These are phyloP conservation scores for Penicillium expansum DNA, from an alignment of 2,329 filamentous ascomycete species.

Conservation along the genomic window DNA sequence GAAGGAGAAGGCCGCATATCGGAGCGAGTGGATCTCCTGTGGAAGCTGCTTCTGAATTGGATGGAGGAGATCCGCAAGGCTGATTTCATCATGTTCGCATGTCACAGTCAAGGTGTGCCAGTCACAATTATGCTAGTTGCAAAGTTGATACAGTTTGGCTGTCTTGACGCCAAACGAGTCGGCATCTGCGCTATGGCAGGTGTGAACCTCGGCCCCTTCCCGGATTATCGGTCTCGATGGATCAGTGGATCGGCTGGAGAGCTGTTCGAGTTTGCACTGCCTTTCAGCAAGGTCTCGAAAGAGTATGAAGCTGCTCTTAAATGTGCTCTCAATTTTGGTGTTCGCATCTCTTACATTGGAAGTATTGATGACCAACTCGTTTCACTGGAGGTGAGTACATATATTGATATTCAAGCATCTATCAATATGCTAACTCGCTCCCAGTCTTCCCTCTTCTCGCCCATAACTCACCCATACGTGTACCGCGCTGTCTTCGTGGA, in stretches of 20 bases:
- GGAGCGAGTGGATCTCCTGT: constrained; percentile 85
- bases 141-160: constrained; percentile 86
- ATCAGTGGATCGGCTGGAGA: constrained; percentile 90
- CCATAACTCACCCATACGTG: constrained; percentile 85
- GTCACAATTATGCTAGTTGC: constrained; percentile 89
- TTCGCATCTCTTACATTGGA: constrained; percentile 80
- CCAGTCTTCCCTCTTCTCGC: constrained; percentile 79
- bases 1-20: constrained; percentile 92
- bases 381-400: constrained; percentile 69
- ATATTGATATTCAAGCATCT: not conserved
- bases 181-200: constrained; percentile 89
- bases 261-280: constrained; percentile 87
- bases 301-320: constrained; percentile 75
- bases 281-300: constrained; percentile 76
- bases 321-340: constrained; percentile 72
- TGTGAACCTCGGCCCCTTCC: constrained; percentile 88
- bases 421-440: not conserved
- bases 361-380: constrained; percentile 98
- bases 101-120: constrained; percentile 92
- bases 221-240: constrained; percentile 85
- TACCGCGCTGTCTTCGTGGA: constrained; percentile 96
- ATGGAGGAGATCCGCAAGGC: constrained; percentile 83
- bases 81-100: constrained; percentile 87
- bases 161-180: constrained; percentile 71
- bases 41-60: constrained; percentile 93